Evolutionary conservation across 225 moss, liverwort and hornwort genomes (phyloP).

Genomic region (Bryum argenteum): DNA sequence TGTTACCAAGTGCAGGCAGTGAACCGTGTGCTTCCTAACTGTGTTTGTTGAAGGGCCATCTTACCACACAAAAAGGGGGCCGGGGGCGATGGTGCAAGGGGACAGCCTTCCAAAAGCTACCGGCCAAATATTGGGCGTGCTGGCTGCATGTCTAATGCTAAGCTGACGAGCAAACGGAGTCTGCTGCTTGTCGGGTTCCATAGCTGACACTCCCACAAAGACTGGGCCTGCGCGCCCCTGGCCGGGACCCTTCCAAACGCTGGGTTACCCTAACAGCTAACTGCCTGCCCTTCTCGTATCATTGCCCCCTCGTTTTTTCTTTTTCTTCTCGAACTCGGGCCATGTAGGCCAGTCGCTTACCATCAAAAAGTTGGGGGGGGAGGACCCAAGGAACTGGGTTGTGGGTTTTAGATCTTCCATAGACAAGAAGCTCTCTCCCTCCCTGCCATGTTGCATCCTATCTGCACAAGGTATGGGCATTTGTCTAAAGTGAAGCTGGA

Average conservation of each 20-base stretch:
- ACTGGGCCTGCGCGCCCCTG: conserved; percentile 20
- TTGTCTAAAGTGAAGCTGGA: neutral
- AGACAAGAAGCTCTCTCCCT: neutral
- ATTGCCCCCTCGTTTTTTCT: neutral
- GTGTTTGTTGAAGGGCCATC: conserved; percentile 18
- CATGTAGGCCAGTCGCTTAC: neutral
- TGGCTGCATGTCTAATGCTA: conserved; percentile 30
- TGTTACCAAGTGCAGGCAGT: conserved; percentile 31
- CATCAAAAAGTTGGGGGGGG: neutral
- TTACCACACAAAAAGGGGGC: neutral
- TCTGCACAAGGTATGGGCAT: neutral
- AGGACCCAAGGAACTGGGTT: neutral
- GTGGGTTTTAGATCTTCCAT: neutral
- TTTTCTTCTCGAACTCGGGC: too few species aligned
- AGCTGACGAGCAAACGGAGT: conserved; percentile 21
- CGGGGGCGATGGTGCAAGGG: conserved; percentile 13
- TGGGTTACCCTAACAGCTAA: neutral
- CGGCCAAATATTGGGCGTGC: conserved; percentile 35
- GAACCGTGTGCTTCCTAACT: conserved; percentile 28
- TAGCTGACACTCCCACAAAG: conserved; percentile 33
- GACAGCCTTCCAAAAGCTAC: conserved; percentile 46
- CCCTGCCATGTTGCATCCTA: neutral
- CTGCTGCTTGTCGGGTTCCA: conserved; percentile 38
- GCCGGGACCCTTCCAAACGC: neutral
- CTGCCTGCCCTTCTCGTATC: neutral